These are phyloP conservation scores for Pyrus communis DNA, from an alignment of 306 rosid species.

Conservation along the genomic window DNA sequence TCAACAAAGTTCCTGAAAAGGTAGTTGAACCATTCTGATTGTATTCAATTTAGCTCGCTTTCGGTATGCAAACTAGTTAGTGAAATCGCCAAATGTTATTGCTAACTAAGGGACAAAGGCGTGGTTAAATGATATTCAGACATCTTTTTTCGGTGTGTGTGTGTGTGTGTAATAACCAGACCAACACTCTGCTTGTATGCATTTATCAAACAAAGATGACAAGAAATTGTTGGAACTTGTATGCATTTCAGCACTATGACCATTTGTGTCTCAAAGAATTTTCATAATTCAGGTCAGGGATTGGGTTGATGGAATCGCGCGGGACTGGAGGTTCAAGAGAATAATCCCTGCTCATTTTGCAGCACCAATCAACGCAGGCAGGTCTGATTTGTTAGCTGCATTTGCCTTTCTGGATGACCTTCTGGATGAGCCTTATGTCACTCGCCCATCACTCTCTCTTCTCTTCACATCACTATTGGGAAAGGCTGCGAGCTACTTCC, in stretches of 20 bases:
- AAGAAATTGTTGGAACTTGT: background rate
- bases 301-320: conserved; percentile 71
- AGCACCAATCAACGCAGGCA: conserved; percentile 70
- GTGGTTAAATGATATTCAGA: background rate
- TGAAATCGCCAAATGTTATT: background rate
- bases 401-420: conserved; percentile 82
- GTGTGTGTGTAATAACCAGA: background rate
- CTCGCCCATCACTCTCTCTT: conserved; percentile 60
- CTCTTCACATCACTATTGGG: conserved; percentile 73
- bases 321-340: conserved; percentile 85
- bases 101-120: background rate
- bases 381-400: conserved; percentile 70
- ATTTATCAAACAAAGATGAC: background rate
- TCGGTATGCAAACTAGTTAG: background rate
- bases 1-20: conserved; percentile 94
- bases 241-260: background rate
- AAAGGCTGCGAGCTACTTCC: conserved; percentile 86
- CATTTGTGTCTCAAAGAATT: background rate
- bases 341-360: conserved; percentile 90
- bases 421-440: conserved; percentile 45
- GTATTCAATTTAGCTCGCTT: background rate
- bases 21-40: conserved; percentile 18
- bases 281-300: conserved; percentile 64
- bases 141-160: background rate
- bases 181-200: background rate